Evolutionary conservation across 192 early-diverging fungal species (phyloP).

Genomic region (Spinellus fusiger): DNA sequence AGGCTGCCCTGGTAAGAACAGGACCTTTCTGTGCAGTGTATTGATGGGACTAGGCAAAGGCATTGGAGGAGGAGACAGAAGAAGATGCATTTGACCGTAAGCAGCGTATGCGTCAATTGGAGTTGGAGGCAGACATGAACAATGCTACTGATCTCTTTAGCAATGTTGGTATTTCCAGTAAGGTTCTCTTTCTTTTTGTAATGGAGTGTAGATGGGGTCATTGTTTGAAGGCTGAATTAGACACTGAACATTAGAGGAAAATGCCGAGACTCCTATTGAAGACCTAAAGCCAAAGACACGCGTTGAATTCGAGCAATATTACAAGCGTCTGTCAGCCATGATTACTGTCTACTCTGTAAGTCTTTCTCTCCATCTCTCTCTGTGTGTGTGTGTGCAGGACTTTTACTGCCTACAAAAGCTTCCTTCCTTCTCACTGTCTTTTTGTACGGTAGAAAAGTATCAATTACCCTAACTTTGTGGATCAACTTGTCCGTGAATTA

Average conservation of each 20-base stretch:
- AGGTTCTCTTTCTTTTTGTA: background rate
- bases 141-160: conserved; percentile 57
- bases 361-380: background rate
- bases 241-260: background rate
- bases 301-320: conserved; percentile 62
- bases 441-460: conserved; percentile 6
- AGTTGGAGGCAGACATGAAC: conserved; percentile 58
- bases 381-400: too few species aligned
- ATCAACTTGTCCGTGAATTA: conserved; percentile 58
- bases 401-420: too few species aligned
- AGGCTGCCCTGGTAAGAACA: conserved; percentile 10
- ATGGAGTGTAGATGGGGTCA: background rate
- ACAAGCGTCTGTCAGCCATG: conserved; percentile 45
- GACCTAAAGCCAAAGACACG: conserved; percentile 54
- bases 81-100: conserved; percentile 51
- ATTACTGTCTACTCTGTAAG: conserved; percentile 50
- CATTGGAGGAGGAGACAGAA: conserved; percentile 34
- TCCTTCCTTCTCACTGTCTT: background rate
- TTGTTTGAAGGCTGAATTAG: too few species aligned
- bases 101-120: conserved; percentile 23
- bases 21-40: background rate
- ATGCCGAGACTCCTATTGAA: conserved; percentile 3
- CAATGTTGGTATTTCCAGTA: conserved; percentile 52
- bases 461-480: conserved; percentile 51
- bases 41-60: conserved; percentile 18